Base-by-base conservation (phyloP, 1,284 basidiomycete genomes). In the Neonothopanus nambi region DNA sequence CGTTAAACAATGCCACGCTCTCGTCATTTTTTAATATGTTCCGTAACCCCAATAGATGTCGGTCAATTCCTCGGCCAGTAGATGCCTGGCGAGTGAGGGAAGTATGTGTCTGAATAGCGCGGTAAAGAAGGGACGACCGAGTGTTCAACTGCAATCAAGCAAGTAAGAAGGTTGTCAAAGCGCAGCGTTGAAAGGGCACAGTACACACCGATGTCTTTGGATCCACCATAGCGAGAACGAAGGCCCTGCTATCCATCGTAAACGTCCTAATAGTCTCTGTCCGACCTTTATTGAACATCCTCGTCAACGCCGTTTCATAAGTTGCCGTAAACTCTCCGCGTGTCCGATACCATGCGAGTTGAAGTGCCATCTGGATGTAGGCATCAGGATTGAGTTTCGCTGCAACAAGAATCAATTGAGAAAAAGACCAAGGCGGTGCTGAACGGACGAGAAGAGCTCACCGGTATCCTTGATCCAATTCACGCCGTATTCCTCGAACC, bases 291-390 rank as follows among this genome's bases (percentile, higher is more conserved):
- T 89, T 78, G 75, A 96, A 97, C 63, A 91, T 78, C n/a, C 95
- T 82, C 1, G 96, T 98, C 24, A 95, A 82, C 0, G 90, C 93
- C 0, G 95, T 98, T 74, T 99, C 95, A 69, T 99, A 98, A 5
- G 93, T 96, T 3, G 95, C 92, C 1, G 91, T 91, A 63, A 93
- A 89, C 59, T 78, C 74, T 12, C 85, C 86, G 55, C 88, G 89
- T 36, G 86, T 84, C 61, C 82, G 82, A 72, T 89, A 93, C 84
- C 91, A 98, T 5, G 95, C 95, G 9, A 98, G 82, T 70, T 98
- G 96, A 21, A 98, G 78, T 1, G 87, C 93, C 83, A 96, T 90
- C 71, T 98, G 96, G 51, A 98, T 81, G 70, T 86, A 98, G 0
- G 91, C 92, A 66, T 99, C 95, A 0, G 96, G 88, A 5, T 91